phyloP scores from a whole-genome alignment of 352 stramenopile genomes.

The Globisporangium radiosum region DNA sequence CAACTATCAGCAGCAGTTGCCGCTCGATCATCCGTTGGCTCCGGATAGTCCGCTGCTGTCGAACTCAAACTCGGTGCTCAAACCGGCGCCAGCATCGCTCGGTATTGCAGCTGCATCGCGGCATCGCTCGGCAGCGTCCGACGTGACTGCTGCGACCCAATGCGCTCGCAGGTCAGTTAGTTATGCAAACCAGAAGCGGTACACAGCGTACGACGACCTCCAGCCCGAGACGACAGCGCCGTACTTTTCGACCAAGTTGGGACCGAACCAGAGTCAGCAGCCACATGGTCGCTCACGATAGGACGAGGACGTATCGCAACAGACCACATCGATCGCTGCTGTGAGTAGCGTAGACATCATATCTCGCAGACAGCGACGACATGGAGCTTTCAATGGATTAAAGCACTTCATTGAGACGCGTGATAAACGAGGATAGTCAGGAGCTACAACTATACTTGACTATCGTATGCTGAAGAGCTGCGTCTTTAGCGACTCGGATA shows the following conservation, averaged over 20 bases:
- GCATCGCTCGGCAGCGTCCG: not conserved
- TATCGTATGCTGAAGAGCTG: too few relatives aligned
- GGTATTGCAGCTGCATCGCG: not conserved
- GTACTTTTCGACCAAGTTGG: constrained; percentile 21
- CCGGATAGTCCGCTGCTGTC: not conserved
- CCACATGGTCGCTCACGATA: not conserved
- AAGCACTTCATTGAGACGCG: too few relatives aligned
- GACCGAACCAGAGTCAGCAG: constrained; percentile 14
- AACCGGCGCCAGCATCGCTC: constrained; percentile 6
- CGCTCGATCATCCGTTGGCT: not conserved
- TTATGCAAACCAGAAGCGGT: constrained; percentile 36
- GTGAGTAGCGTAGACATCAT: too few relatives aligned
- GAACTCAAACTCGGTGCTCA: not conserved
- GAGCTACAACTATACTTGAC: too few relatives aligned
- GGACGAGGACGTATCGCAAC: not conserved
- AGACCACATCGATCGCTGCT: too few relatives aligned
- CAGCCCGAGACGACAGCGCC: constrained; percentile 27
- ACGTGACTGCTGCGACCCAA: not conserved
- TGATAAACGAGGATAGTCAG: too few relatives aligned
- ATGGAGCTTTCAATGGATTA: too few relatives aligned
- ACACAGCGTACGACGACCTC: constrained; percentile 19
- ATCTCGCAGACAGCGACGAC: too few relatives aligned
- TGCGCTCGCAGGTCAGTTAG: too few relatives aligned
- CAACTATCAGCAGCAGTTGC: too few relatives aligned
- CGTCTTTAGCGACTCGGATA: too few relatives aligned